Percentiles rank a stretch among this genome's conserved stretches.
Evolutionary conservation across 352 stramenopile genomes (phyloP).

Genomic region (Saprolegnia parasitica): DNA sequence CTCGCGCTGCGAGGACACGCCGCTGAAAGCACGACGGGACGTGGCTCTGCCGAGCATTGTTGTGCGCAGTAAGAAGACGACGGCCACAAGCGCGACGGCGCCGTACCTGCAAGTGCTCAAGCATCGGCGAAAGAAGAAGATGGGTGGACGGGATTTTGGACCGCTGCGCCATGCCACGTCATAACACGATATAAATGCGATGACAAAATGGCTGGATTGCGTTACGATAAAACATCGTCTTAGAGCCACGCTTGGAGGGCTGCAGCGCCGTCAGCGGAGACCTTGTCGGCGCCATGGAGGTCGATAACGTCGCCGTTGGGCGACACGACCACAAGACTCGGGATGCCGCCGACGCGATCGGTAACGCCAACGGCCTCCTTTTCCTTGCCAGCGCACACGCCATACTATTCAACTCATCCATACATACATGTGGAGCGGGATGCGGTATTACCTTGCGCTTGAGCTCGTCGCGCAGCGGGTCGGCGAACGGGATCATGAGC

Average conservation of each 20-base stretch:
- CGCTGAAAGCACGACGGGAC: not conserved
- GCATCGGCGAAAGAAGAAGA: conserved; percentile 40
- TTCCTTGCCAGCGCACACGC: conserved; percentile 66
- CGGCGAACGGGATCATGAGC: conserved; percentile 73
- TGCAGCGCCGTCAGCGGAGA: conserved; percentile 35
- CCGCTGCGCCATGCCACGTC: too few species aligned
- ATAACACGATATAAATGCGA: not conserved
- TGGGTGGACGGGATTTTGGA: not conserved
- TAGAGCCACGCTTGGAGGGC: conserved; percentile 22
- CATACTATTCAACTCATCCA: conserved; percentile 42
- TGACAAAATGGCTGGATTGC: not conserved
- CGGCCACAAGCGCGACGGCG: conserved; percentile 32
- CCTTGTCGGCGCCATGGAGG: conserved; percentile 51
- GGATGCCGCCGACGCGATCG: conserved; percentile 63
- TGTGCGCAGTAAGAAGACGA: conserved; percentile 55
- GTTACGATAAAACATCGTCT: not conserved
- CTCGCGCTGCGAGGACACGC: not conserved
- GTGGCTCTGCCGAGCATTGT: conserved; percentile 59
- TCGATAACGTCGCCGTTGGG: conserved; percentile 60
- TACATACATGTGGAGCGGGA: not conserved
- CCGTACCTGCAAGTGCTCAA: conserved; percentile 77
- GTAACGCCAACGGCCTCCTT: conserved; percentile 47
- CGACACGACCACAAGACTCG: conserved; percentile 66
- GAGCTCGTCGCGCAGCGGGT: conserved; percentile 51
- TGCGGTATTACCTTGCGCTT: conserved; percentile 60